phyloP scores from a whole-genome alignment of 805 yeast genomes.

The Kregervanrija delftensis region DNA sequence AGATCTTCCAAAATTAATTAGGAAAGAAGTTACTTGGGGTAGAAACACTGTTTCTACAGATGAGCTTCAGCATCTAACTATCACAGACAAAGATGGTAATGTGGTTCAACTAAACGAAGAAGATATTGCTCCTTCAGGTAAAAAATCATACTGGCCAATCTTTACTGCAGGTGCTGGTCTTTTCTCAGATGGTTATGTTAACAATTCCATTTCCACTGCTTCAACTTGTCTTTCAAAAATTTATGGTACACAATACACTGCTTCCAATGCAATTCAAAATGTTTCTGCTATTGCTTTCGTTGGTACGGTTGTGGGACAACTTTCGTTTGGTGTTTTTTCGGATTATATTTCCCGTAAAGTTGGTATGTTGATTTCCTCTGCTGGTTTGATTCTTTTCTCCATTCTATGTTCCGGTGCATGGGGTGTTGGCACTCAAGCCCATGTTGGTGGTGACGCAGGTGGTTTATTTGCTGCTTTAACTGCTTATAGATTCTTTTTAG shows the following conservation, averaged over 20 bases:
- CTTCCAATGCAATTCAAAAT: constrained; percentile 67
- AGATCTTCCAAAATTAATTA: constrained; percentile 8
- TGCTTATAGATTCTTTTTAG: constrained; percentile 78
- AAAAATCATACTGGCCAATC: constrained; percentile 49
- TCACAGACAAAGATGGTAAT: constrained; percentile 18
- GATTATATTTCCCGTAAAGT: constrained; percentile 75
- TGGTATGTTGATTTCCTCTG: constrained; percentile 78
- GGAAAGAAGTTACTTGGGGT: constrained; percentile 25
- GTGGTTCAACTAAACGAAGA: constrained; percentile 18
- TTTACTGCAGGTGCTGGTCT: constrained; percentile 87
- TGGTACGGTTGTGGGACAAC: constrained; percentile 86
- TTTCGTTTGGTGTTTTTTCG: constrained; percentile 71
- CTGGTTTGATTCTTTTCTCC: constrained; percentile 69
- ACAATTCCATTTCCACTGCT: constrained; percentile 76
- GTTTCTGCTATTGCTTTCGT: constrained; percentile 85
- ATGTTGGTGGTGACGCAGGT: constrained; percentile 42
- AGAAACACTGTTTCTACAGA: constrained; percentile 11
- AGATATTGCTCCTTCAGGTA: constrained; percentile 17
- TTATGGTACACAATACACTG: constrained; percentile 56
- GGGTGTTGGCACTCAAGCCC: constrained; percentile 51
- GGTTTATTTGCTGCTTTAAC: constrained; percentile 84
- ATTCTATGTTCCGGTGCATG: constrained; percentile 79
- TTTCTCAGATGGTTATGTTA: constrained; percentile 89
- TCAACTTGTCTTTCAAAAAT: constrained; percentile 59
- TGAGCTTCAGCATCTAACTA: constrained; percentile 14